Base-by-base conservation (phyloP, 352 stramenopile species). In the Phytophthora sp. region DNA sequence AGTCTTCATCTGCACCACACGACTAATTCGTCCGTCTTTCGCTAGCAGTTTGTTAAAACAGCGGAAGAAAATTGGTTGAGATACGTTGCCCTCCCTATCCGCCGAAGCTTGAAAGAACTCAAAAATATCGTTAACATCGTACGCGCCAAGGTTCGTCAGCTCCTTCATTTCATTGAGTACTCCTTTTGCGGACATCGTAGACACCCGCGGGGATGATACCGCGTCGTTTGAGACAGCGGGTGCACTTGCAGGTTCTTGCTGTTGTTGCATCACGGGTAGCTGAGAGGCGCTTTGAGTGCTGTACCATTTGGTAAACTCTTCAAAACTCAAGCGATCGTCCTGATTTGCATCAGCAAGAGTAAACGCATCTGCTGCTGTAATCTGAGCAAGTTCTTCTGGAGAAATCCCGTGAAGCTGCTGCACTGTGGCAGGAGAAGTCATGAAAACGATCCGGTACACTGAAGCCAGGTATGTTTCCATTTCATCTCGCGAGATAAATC, bases 241-340 rank as follows among this genome's bases (percentile, higher is more conserved):
- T 35, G 29, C 27, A 16, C 33, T 30, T 51, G 24, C 8, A 49
- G 38, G 53, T 12, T n/a, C n/a, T n/a, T 58, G 54, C n/a, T 69
- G 46, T 15, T 42, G 18, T 29, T 73, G 74, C 27, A 63, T 18
- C 21, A 47, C 49, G 21, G 29, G 18, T 42, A 54, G 15, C 38
- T 46, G 52, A 62, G 66, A 21, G 5, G 24, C 16, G 23, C 45
- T 54, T 60, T 87, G 76, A 13, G 52, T 73, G 44, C 69, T 77
- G 53, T 93, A 96, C 90, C 90, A 97, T 39, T 88, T 80, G 4
- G 80, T 90, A 59, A 97, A 97, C 58, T 96, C 90, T 1, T 86
- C 70, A 30, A 92, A 89, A 57, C 82, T 94, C 38, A 97, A 57
- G 4, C 77, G 74, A 0, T 74, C 86, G 50, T 96, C 88, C 20